phyloP scores from a whole-genome alignment of 2,329 filamentous ascomycete species.

The Penicillium janthinellum region DNA sequence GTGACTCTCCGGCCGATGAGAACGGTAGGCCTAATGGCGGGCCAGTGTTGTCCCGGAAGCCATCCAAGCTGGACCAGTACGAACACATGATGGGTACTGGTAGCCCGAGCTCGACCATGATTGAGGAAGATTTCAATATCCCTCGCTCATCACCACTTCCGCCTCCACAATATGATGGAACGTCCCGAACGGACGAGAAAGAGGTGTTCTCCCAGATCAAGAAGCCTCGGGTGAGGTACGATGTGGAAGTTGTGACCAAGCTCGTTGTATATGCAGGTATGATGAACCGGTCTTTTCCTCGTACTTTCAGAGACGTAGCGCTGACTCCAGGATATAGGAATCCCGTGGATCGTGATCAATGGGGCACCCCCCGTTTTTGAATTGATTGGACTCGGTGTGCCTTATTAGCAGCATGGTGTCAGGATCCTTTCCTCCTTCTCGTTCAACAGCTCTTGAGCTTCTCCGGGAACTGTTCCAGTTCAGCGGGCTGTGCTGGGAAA shows the following conservation, averaged over 20 bases:
- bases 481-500: conserved; percentile 21
- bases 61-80: conserved; percentile 61
- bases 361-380: conserved; percentile 74
- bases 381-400: conserved; percentile 31
- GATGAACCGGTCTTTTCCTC: conserved; percentile 29
- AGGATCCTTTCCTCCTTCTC: background rate
- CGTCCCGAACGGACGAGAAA: conserved; percentile 58
- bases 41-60: conserved; percentile 46
- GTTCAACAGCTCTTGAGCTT: background rate
- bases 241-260: conserved; percentile 98
- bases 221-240: conserved; percentile 87
- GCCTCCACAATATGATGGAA: conserved; percentile 36
- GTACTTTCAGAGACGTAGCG: conserved; percentile 2
- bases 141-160: conserved; percentile 27
- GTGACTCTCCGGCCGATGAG: conserved; percentile 29
- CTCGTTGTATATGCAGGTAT: conserved; percentile 89
- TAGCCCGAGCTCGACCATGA: conserved; percentile 44
- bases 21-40: conserved; percentile 33
- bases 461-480: conserved; percentile 9
- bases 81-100: conserved; percentile 75
- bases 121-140: conserved; percentile 34
- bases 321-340: conserved; percentile 56
- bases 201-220: conserved; percentile 84
- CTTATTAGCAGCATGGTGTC: conserved; percentile 8
- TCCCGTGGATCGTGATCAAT: conserved; percentile 78